phyloP scores from a whole-genome alignment of 1,284 basidiomycete species.

The Athelia sp. region DNA sequence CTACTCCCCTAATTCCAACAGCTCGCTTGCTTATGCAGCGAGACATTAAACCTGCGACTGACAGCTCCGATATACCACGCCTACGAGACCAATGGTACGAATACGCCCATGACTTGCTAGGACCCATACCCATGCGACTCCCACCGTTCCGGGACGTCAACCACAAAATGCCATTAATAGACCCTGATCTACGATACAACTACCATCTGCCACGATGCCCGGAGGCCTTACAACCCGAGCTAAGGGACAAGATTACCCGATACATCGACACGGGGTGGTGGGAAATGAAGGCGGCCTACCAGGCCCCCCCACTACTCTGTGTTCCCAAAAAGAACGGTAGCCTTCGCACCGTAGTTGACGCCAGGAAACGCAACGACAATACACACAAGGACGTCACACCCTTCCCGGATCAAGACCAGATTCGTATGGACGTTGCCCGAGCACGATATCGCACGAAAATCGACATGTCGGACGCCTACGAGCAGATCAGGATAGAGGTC shows the following conservation, averaged over 20 bases:
- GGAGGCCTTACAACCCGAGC: conserved; percentile 14
- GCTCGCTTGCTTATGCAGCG: no score
- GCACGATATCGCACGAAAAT: no score
- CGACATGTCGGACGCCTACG: no score
- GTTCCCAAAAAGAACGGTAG: no score
- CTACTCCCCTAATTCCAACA: not conserved
- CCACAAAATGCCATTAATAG: conserved; percentile 24
- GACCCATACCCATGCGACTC: conserved; percentile 14
- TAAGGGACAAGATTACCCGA: conserved; percentile 21
- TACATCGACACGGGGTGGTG: conserved; percentile 27
- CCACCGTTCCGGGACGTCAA: conserved; percentile 24
- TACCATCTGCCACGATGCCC: conserved; percentile 23
- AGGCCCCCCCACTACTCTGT: conserved; percentile 25
- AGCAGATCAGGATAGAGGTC: no score
- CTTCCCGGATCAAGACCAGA: no score
- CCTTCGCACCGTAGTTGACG: conserved; percentile 18
- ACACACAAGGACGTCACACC: no score
- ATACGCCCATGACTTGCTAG: conserved; percentile 15
- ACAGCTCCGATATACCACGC: conserved; percentile 17
- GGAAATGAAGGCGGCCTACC: conserved; percentile 10
- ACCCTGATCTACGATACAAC: conserved; percentile 15
- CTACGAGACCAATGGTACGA: conserved; percentile 15
- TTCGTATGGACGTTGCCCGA: no score
- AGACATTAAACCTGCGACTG: conserved; percentile 6
- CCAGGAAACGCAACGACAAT: conserved; percentile 14